Base-by-base conservation (phyloP, 257 asterid species). In the Parsonsia alboflavescens region DNA sequence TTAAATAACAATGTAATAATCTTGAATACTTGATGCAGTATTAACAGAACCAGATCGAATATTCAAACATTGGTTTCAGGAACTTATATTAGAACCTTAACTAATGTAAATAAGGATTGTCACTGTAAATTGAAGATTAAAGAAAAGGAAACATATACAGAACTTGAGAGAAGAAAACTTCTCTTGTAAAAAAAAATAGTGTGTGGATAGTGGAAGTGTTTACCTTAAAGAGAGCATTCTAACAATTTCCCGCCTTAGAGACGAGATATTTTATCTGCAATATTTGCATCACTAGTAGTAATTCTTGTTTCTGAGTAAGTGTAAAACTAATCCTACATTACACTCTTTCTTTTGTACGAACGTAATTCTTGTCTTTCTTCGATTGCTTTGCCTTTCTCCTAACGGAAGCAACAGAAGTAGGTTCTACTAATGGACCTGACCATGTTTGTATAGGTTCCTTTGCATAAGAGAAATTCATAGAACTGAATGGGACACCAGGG, bases 401-500 rank as follows among this genome's bases (percentile, higher is more conserved):
- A 13, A 84, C 85, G 48, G 84, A 82, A 28, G 87, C 89, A 17
- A 44, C 69, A 0, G 71, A 78, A 5, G 85, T 81, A 4, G 95
- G 86, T 22, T 84, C 91, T 17, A 83, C 88, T 83, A 92, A 80
- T 30, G 96, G 97, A 50, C 97, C 97, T 0, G 96, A 90, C 97
- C 97, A 92, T 7, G 91, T 85, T 73, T 87, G 91, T 64, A 90
- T 92, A 13, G 85, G 88, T n/a, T 90, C 97, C 81, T 92, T 92
- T 26, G 96, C 69, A 58, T 88, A 85, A 6, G 96, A 85, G 86
- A 90, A 92, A 73, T 89, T 88, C 82, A 85, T 82, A 26, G 97
- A 88, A 53, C 90, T 88, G 89, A 81, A 92, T 7, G 96, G 90
- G 70, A 86, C 88, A 15, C 84, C 88, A 12, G 97, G 91, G 41